A percentile compares a stretch with the other conserved stretches of the same genome.
phyloP scores from a whole-genome alignment of 805 yeast species.

The Candida saitoana region DNA sequence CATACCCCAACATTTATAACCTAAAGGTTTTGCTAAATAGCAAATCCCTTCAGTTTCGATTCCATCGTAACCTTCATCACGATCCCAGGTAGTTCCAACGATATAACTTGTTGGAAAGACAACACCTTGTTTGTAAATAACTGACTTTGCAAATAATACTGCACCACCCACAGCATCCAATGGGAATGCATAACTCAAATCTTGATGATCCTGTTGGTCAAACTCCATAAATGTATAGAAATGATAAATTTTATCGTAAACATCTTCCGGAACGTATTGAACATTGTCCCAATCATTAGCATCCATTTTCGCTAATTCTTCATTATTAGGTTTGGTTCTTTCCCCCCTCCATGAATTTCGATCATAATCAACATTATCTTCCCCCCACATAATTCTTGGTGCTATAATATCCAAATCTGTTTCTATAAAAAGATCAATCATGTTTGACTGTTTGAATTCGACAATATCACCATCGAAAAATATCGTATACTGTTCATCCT shows the following conservation, averaged over 20 bases:
- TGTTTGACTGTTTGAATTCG: conserved; percentile 18
- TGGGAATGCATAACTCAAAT: conserved; percentile 13
- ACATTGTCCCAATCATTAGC: conserved; percentile 23
- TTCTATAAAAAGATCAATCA: conserved; percentile 21
- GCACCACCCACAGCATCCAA: conserved; percentile 52
- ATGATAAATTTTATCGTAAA: conserved; percentile 22
- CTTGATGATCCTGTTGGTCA: conserved; percentile 1
- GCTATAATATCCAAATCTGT: conserved; percentile 29
- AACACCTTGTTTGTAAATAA: conserved; percentile 42
- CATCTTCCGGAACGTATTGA: conserved; percentile 31
- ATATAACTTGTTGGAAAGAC: conserved; percentile 41
- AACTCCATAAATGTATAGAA: conserved; percentile 14
- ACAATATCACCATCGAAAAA: conserved; percentile 34
- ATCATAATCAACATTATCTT: conserved; percentile 27
- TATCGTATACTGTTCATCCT: conserved; percentile 26
- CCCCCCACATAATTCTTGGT: conserved; percentile 26
- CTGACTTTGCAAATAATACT: conserved; percentile 39
- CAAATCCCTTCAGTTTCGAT: conserved; percentile 52
- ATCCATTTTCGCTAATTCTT: conserved; percentile 22
- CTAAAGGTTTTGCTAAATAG: conserved; percentile 39
- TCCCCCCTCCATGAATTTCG: conserved; percentile 35
- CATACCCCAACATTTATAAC: conserved; percentile 46
- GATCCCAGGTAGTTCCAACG: conserved; percentile 43
- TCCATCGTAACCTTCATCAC: conserved; percentile 48
- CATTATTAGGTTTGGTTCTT: conserved; percentile 25